Evolutionary conservation across 352 stramenopile species (phyloP).

Genomic region (Pythium chondricola): DNA sequence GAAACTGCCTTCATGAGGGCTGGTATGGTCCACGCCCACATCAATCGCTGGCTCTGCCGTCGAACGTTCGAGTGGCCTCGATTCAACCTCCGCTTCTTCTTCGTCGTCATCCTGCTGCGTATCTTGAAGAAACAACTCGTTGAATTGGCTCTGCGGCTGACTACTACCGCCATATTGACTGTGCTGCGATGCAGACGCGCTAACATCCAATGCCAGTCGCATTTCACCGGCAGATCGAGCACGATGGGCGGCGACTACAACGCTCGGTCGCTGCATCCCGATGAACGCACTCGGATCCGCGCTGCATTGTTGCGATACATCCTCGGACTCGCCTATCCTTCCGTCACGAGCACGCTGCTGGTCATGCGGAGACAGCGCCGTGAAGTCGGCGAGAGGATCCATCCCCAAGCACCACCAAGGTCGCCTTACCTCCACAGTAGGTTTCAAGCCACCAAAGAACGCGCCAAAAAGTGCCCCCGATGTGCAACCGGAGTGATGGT

Average conservation of each 20-base stretch:
- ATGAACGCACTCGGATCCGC: slow-evolving; percentile 54
- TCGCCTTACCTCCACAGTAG: neutral
- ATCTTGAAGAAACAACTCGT: slow-evolving; percentile 42
- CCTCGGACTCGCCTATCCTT: slow-evolving; percentile 16
- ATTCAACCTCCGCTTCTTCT: neutral
- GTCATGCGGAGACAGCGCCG: slow-evolving; percentile 22
- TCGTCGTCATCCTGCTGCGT: slow-evolving; percentile 41
- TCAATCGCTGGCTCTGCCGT: neutral
- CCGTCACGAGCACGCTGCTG: neutral
- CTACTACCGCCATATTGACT: slow-evolving; percentile 13
- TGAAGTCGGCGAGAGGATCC: slow-evolving; percentile 23
- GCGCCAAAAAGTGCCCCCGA: no score
- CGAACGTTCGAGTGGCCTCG: no score
- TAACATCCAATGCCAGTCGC: slow-evolving; percentile 29
- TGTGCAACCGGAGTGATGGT: no score
- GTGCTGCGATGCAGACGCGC: slow-evolving; percentile 13
- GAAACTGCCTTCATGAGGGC: neutral
- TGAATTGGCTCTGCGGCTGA: slow-evolving; percentile 25
- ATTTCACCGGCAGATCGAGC: slow-evolving; percentile 3
- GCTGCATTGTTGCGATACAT: slow-evolving; percentile 57
- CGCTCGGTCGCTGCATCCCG: slow-evolving; percentile 20
- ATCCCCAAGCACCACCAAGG: neutral
- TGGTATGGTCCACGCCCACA: neutral
- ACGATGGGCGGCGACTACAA: slow-evolving; percentile 5
- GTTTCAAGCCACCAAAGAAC: no score